phyloP scores from a whole-genome alignment of 768 basidiomycete species.

The Naematelia aurantialba region DNA sequence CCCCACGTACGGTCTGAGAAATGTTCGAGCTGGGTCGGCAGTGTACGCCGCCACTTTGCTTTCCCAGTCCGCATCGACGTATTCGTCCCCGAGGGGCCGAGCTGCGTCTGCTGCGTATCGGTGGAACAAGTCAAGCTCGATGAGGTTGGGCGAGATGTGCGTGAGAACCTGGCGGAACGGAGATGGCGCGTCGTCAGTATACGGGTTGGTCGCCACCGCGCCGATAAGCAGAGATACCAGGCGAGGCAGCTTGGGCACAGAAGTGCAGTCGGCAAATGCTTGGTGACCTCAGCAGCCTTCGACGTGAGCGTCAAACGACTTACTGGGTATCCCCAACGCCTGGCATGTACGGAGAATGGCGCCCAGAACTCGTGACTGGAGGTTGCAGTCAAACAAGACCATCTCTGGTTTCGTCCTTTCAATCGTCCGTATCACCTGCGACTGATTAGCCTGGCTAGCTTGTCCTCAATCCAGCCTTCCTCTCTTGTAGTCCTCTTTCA shows the following conservation, averaged over 20 bases:
- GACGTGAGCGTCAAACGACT: conserved; percentile 36
- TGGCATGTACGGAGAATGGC: conserved; percentile 58
- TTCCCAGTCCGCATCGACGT: conserved; percentile 66
- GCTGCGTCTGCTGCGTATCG: background rate
- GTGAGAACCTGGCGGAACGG: background rate
- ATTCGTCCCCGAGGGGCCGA: background rate
- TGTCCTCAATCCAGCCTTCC: background rate
- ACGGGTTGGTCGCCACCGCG: too few relatives aligned
- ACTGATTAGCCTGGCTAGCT: background rate
- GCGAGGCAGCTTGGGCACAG: conserved; percentile 68
- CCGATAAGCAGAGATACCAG: too few relatives aligned
- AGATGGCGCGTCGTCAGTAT: too few relatives aligned
- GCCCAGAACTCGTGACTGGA: conserved; percentile 55
- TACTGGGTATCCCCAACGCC: conserved; percentile 58
- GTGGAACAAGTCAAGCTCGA: background rate
- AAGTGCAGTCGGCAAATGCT: conserved; percentile 94
- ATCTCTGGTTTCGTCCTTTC: conserved; percentile 48
- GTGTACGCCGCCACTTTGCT: conserved; percentile 59
- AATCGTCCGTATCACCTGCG: conserved; percentile 42
- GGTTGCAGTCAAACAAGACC: conserved; percentile 49
- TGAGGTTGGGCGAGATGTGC: background rate
- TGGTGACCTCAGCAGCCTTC: background rate
- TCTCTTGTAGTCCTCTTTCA: background rate
- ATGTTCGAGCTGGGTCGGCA: background rate
- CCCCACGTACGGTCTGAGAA: conserved; percentile 53